Percentiles rank a stretch among this genome's conserved stretches.
These are phyloP conservation scores for Usnea hakonensis DNA, from an alignment of 495 filamentous ascomycete genomes.

Conservation along the genomic window DNA sequence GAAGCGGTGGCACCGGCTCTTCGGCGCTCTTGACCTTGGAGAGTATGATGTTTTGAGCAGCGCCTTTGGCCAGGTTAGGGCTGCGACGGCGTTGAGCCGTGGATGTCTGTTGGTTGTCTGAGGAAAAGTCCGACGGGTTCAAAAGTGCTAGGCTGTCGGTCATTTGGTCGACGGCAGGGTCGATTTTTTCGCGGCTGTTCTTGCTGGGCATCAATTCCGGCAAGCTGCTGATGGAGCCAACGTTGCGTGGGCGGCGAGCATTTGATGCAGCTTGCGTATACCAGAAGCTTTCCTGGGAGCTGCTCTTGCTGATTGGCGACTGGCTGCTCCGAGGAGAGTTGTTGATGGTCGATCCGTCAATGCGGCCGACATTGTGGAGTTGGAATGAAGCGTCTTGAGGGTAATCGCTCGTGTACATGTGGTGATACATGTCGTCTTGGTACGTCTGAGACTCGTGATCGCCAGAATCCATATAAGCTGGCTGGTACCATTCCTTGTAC, in stretches of 20 bases:
- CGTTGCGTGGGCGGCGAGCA: slow-evolving; percentile 47
- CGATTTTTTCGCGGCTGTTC: slow-evolving; percentile 37
- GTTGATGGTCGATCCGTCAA: slow-evolving; percentile 34
- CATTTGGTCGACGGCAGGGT: slow-evolving; percentile 9
- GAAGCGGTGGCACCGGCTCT: slow-evolving; percentile 15
- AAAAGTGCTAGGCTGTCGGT: slow-evolving; percentile 10
- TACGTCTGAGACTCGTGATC: slow-evolving; percentile 27
- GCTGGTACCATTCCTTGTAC: slow-evolving; percentile 4
- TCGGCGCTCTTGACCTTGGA: slow-evolving; percentile 13
- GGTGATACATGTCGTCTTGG: slow-evolving; percentile 39
- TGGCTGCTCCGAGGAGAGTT: slow-evolving; percentile 44
- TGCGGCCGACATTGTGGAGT: slow-evolving; percentile 31
- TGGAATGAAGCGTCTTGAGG: slow-evolving; percentile 41
- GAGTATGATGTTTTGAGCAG: slow-evolving; percentile 15
- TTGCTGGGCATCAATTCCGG: slow-evolving; percentile 49
- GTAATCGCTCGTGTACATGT: slow-evolving; percentile 40
- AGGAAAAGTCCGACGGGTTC: slow-evolving; percentile 2
- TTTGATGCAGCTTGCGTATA: slow-evolving; percentile 39
- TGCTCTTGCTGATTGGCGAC: slow-evolving; percentile 51
- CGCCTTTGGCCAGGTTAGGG: slow-evolving; percentile 16
- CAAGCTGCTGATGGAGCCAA: slow-evolving; percentile 47
- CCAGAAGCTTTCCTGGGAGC: slow-evolving; percentile 48
- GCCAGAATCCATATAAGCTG: background rate
- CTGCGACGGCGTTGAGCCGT: slow-evolving; percentile 12
- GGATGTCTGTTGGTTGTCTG: background rate